These are phyloP conservation scores for Eimeria acervulina DNA, from an alignment of 169 alveolate species.

Conservation along the genomic window DNA sequence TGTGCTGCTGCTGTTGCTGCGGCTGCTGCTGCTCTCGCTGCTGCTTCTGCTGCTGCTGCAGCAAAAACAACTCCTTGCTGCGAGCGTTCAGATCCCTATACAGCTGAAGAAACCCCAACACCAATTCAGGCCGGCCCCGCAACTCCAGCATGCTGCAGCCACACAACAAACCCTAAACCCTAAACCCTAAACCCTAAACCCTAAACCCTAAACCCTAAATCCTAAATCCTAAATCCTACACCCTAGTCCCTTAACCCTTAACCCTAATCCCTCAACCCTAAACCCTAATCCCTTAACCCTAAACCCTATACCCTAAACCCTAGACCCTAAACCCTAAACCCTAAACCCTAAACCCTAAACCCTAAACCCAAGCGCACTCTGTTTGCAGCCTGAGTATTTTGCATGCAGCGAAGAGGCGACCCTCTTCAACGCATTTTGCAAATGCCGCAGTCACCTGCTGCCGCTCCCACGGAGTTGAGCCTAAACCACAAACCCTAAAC, in stretches of 20 bases:
- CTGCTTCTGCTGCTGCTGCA: neutral
- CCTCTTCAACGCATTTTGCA: neutral
- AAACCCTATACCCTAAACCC: neutral
- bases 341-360: slow-evolving; percentile 17
- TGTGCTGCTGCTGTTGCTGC: neutral
- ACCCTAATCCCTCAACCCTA: no score
- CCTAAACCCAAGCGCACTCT: slow-evolving; percentile 7
- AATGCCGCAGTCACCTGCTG: neutral
- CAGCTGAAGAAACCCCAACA: neutral
- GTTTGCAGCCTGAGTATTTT: neutral
- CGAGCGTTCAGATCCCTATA: neutral
- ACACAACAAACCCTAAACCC: neutral
- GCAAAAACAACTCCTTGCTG: slow-evolving; percentile 36
- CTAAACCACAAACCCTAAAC: slow-evolving; percentile 28
- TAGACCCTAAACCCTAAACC: neutral
- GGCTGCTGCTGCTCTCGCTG: neutral
- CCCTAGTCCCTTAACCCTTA: no score
- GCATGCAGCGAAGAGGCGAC: neutral
- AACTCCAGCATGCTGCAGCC: slow-evolving; percentile 2
- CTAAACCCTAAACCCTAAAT: slow-evolving; percentile 14
- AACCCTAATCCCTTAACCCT: no score
- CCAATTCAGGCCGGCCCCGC: slow-evolving; percentile 10
- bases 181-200: slow-evolving; percentile 13
- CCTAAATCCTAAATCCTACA: neutral
- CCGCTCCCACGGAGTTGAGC: neutral